Percentiles rank a stretch among this genome's conserved stretches.
Conservation (phyloP, 2,329 filamentous ascomycete species). For the Fonsecaea erecta region DNA sequence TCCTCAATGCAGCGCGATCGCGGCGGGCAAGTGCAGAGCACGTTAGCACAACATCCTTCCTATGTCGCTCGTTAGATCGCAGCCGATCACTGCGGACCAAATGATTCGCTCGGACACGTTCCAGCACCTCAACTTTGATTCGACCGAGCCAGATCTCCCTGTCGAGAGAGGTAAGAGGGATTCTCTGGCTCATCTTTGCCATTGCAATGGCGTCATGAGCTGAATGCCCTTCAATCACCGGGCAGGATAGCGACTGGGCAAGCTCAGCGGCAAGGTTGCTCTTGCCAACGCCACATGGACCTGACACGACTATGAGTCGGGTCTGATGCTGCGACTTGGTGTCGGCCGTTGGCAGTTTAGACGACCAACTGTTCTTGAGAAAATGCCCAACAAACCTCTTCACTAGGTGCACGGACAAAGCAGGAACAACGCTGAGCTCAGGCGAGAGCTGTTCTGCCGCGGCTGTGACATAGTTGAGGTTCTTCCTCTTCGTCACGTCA, state of each 20-base stretch:
- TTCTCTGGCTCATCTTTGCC: not conserved
- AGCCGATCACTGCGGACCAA: slow-evolving; percentile 37
- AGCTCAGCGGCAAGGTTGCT: slow-evolving; percentile 57
- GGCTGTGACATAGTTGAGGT: slow-evolving; percentile 48
- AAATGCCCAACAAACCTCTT: slow-evolving; percentile 38
- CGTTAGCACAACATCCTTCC: not conserved
- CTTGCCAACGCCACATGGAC: slow-evolving; percentile 60
- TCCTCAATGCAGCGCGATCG: not conserved
- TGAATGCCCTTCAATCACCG: not conserved
- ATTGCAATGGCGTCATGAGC: slow-evolving; percentile 4
- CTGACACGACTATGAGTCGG: slow-evolving; percentile 47
- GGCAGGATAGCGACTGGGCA: slow-evolving; percentile 51
- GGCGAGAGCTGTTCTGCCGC: slow-evolving; percentile 43
- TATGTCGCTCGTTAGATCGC: not conserved
- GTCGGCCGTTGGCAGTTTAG: slow-evolving; percentile 3
- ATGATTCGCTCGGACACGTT: not conserved
- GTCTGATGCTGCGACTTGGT: not conserved
- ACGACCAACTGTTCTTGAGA: slow-evolving; percentile 24
- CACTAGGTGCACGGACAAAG: slow-evolving; percentile 26
- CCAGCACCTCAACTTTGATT: slow-evolving; percentile 1
- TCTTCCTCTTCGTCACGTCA: slow-evolving; percentile 45
- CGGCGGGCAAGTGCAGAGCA: slow-evolving; percentile 3
- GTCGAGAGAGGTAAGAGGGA: not conserved
- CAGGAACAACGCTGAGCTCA: slow-evolving; percentile 43
- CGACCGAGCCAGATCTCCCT: slow-evolving; percentile 3